Evolutionary conservation across 1,284 basidiomycete genomes (phyloP).

Genomic region (Termitomyces sp.): DNA sequence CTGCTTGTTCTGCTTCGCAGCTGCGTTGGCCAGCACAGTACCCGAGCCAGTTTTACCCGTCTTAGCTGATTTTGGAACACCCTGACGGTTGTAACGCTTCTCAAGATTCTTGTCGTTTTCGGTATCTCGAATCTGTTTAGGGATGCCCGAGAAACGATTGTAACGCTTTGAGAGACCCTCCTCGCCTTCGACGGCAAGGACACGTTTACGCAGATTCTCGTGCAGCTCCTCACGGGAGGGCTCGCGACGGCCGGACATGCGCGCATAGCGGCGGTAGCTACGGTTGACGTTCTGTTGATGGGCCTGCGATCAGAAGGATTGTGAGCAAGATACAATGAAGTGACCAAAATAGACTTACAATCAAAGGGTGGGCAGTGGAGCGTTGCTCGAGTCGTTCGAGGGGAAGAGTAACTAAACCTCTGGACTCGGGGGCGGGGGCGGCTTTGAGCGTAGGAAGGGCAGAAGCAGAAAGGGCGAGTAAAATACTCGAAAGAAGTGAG

Average conservation of each 20-base stretch:
- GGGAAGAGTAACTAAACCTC: conserved; percentile 49
- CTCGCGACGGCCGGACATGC: conserved; percentile 55
- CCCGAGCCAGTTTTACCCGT: conserved; percentile 6
- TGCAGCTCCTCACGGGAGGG: conserved; percentile 48
- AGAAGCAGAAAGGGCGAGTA: conserved; percentile 40
- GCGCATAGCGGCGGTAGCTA: conserved; percentile 58
- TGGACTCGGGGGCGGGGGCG: conserved; percentile 24
- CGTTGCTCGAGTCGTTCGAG: conserved; percentile 43
- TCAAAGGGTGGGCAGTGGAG: conserved; percentile 50
- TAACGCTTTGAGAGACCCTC: conserved; percentile 29
- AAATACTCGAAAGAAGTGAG: conserved; percentile 48
- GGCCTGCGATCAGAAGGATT: conserved; percentile 35
- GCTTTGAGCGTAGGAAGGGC: conserved; percentile 29
- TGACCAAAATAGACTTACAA: conserved; percentile 41
- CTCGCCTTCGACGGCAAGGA: conserved; percentile 34
- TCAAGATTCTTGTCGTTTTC: conserved; percentile 25
- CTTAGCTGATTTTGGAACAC: conserved; percentile 21
- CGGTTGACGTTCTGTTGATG: conserved; percentile 72
- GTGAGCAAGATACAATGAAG: not conserved
- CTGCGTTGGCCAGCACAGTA: conserved; percentile 8
- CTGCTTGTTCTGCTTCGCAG: conserved; percentile 4
- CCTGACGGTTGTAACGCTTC: conserved; percentile 27
- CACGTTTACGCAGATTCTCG: conserved; percentile 49
- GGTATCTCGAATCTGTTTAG: not conserved
- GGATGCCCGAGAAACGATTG: conserved; percentile 18